Conservation (phyloP, 768 basidiomycete species). For the Psilocybe azurescens region DNA sequence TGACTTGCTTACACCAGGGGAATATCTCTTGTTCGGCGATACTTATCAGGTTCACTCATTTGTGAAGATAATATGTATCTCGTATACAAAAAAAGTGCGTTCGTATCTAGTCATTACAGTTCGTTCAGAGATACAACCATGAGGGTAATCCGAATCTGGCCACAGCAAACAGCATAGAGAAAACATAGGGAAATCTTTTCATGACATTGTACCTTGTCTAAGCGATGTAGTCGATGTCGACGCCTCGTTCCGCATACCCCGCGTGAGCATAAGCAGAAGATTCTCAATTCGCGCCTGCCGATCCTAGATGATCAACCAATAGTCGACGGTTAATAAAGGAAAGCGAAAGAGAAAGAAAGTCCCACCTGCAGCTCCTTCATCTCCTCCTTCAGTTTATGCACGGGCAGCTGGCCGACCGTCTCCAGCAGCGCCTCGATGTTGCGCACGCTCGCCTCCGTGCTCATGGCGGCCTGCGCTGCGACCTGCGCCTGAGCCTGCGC, state of each 20-base stretch:
- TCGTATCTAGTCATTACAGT: too few species aligned
- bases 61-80: too few species aligned
- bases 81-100: too few species aligned
- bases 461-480: conserved; percentile 29
- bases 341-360: conserved; percentile 7
- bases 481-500: conserved; percentile 13
- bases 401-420: conserved; percentile 65
- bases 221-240: conserved; percentile 1
- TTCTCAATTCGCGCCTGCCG: conserved; percentile 82
- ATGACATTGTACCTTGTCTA: conserved; percentile 12
- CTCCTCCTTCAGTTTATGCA: conserved; percentile 72
- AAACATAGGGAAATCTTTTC: too few species aligned
- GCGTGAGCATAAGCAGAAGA: conserved; percentile 69
- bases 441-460: conserved; percentile 50
- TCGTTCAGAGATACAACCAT: too few species aligned
- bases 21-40: too few species aligned
- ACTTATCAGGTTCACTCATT: too few species aligned
- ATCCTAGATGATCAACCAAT: conserved; percentile 43
- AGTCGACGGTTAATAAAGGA: neutral
- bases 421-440: conserved; percentile 68
- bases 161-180: too few species aligned
- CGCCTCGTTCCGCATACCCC: conserved; percentile 61
- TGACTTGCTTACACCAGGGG: too few species aligned
- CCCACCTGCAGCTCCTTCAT: conserved; percentile 83
- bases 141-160: too few species aligned